phyloP scores from a whole-genome alignment of 2,329 filamentous ascomycete genomes.

The Alternaria gaisen region DNA sequence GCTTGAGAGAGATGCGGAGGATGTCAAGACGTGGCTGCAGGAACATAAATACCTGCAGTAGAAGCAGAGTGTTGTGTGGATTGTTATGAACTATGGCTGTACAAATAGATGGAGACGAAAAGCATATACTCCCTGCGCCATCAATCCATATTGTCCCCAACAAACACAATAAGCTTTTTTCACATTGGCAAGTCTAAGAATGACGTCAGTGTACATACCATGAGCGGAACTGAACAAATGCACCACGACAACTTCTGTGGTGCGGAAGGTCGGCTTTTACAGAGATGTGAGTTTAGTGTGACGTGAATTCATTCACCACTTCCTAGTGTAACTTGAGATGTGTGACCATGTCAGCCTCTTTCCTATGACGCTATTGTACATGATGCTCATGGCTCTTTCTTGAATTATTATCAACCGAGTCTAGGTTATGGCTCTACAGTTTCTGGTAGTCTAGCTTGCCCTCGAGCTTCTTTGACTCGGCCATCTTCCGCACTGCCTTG shows the following conservation, averaged over 20 bases:
- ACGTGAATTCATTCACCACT: neutral
- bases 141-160: neutral
- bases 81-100: neutral
- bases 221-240: neutral
- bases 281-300: neutral
- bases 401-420: conserved; percentile 23
- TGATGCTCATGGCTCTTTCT: conserved; percentile 17
- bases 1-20: conserved; percentile 77
- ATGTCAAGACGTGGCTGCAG: conserved; percentile 78
- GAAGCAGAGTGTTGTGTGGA: neutral
- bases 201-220: no score
- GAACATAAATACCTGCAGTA: conserved; percentile 67
- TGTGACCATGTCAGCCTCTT: neutral
- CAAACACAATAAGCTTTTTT: neutral
- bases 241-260: neutral
- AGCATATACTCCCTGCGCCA: neutral
- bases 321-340: neutral
- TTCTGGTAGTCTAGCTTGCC: conserved; percentile 99
- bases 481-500: conserved; percentile 97
- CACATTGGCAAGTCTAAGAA: no score
- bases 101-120: neutral
- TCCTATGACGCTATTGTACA: conserved; percentile 14
- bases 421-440: conserved; percentile 64
- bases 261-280: neutral
- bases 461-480: conserved; percentile 97